Conservation (phyloP, 345 rosid species). For the Fremontodendron californicum region DNA sequence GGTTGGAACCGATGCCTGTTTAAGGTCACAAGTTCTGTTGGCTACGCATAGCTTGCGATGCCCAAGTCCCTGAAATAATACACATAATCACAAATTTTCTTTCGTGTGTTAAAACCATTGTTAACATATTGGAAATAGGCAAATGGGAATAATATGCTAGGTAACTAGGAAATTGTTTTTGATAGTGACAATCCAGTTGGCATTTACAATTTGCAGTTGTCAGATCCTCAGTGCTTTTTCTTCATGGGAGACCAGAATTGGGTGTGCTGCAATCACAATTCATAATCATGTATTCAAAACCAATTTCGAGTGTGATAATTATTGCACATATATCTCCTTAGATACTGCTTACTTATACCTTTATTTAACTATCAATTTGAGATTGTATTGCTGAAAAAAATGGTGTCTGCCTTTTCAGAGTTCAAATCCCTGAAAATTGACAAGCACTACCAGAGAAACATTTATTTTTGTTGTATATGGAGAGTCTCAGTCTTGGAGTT, state of each 20-base stretch:
- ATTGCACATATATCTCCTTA: too few species aligned
- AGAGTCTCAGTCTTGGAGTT: too few species aligned
- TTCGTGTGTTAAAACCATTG: background rate
- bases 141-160: background rate
- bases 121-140: background rate
- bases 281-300: background rate
- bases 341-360: background rate
- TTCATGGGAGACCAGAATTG: background rate
- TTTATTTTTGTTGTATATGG: too few species aligned
- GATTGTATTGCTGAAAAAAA: background rate
- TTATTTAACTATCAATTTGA: background rate
- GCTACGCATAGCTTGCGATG: conserved; percentile 3
- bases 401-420: background rate
- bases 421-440: background rate
- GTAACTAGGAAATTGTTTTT: background rate
- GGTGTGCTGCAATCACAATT: background rate
- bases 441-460: too few species aligned
- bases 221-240: background rate
- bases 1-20: background rate
- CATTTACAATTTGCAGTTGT: background rate
- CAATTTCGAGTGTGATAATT: background rate
- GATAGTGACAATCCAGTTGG: background rate
- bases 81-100: background rate
- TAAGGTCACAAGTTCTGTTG: conserved; percentile 13
- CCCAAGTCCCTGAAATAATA: conserved; percentile 20